These are phyloP conservation scores for Diaporthe citriasiana DNA, from an alignment of 2,329 filamentous ascomycete species.

Conservation along the genomic window DNA sequence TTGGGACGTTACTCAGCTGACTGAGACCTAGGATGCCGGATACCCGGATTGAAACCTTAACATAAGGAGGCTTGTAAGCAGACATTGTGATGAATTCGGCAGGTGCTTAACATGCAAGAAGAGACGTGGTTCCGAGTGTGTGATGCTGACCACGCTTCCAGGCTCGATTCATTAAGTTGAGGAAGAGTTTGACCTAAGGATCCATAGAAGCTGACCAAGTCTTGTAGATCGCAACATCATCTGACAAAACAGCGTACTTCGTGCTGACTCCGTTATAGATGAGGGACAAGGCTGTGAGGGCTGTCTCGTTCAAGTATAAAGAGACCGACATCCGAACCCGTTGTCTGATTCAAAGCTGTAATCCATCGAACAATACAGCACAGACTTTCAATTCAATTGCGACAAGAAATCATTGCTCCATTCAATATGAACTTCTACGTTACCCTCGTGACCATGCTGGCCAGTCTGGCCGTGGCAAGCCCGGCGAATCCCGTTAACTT, in stretches of 20 bases:
- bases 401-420: not conserved
- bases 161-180: no score
- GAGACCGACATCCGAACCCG: not conserved
- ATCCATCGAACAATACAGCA: not conserved
- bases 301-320: not conserved
- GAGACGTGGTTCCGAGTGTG: not conserved
- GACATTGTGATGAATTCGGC: not conserved
- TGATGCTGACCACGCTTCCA: not conserved
- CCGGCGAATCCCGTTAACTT: conserved; percentile 33
- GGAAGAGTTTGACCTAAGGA: not conserved
- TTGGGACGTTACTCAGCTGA: not conserved
- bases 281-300: not conserved
- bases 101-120: not conserved
- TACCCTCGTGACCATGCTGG: conserved; percentile 37
- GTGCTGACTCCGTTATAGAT: not conserved
- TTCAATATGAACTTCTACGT: conserved; percentile 43
- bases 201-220: not conserved
- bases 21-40: not conserved
- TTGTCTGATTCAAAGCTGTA: not conserved
- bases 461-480: conserved; percentile 37
- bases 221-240: not conserved
- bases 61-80: not conserved
- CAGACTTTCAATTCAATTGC: not conserved
- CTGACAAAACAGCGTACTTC: not conserved
- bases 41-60: not conserved